Conservation (phyloP, 768 basidiomycete species). For the Mycena leptocephala region DNA sequence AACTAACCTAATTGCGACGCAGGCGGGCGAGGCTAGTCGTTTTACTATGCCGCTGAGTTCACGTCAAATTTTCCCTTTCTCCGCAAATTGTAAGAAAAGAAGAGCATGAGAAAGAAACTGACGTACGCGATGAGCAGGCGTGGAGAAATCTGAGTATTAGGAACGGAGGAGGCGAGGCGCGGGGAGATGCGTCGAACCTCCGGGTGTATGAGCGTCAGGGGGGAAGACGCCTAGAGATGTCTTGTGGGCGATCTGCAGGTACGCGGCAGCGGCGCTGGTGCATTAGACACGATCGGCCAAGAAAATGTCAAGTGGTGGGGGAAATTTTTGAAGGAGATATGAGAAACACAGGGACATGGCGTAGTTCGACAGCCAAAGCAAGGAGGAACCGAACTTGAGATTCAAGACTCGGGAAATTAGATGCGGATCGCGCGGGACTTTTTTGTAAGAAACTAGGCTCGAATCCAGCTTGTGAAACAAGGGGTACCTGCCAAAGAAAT, state of each 20-base stretch:
- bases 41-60: too few relatives aligned
- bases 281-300: not conserved
- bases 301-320: not conserved
- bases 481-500: too few relatives aligned
- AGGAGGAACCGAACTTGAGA: not conserved
- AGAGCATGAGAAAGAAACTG: not conserved
- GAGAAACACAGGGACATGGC: not conserved
- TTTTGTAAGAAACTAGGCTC: too few relatives aligned
- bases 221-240: not conserved
- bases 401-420: not conserved
- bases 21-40: too few relatives aligned
- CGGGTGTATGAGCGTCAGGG: not conserved
- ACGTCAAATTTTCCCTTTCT: too few relatives aligned
- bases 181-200: not conserved
- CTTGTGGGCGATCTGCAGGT: not conserved
- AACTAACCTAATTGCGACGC: too few relatives aligned
- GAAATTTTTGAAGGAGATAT: not conserved
- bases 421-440: too few relatives aligned
- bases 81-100: too few relatives aligned
- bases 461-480: too few relatives aligned
- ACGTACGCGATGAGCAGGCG: not conserved
- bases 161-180: not conserved
- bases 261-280: not conserved
- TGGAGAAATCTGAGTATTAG: not conserved
- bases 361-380: not conserved